Percentiles rank a stretch among this genome's conserved stretches.
These are phyloP conservation scores for Botrytis aclada DNA, from an alignment of 2,329 filamentous ascomycete genomes.

Conservation along the genomic window DNA sequence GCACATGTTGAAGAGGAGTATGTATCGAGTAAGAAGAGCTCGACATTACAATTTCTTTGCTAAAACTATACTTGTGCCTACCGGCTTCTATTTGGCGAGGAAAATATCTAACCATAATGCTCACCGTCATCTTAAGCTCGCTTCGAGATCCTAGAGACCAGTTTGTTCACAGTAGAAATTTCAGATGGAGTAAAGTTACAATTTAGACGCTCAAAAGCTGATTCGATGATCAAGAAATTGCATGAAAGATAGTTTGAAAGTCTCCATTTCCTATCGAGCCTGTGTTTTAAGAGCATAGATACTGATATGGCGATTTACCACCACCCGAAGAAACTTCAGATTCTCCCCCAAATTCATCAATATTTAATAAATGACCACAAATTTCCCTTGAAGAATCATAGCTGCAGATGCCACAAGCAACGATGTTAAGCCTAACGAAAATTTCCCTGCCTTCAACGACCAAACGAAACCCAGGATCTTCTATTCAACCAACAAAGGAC, in stretches of 20 bases:
- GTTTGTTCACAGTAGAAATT: neutral
- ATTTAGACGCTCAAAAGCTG: neutral
- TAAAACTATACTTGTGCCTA: no score
- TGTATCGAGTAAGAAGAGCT: neutral
- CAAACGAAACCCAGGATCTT: neutral
- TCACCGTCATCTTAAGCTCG: neutral
- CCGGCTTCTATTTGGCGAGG: neutral
- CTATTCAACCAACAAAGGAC: slow-evolving; percentile 28
- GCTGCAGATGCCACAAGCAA: neutral
- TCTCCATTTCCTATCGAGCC: neutral
- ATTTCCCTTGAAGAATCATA: neutral
- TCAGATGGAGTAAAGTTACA: accelerated
- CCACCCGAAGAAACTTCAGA: neutral
- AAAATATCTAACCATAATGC: neutral
- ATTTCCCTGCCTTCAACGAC: neutral
- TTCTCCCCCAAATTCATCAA: no score
- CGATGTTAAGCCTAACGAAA: no score
- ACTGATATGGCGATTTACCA: neutral
- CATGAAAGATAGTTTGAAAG: neutral
- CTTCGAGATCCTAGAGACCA: neutral
- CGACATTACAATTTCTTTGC: accelerated
- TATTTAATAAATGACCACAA: neutral
- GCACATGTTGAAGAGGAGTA: neutral
- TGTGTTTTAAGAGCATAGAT: no score
- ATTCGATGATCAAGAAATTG: neutral